A percentile compares a stretch with the other conserved stretches of the same genome.
These are phyloP conservation scores for Aspergillus pseudoterreus DNA, from an alignment of 2,329 filamentous ascomycete species.

Conservation along the genomic window DNA sequence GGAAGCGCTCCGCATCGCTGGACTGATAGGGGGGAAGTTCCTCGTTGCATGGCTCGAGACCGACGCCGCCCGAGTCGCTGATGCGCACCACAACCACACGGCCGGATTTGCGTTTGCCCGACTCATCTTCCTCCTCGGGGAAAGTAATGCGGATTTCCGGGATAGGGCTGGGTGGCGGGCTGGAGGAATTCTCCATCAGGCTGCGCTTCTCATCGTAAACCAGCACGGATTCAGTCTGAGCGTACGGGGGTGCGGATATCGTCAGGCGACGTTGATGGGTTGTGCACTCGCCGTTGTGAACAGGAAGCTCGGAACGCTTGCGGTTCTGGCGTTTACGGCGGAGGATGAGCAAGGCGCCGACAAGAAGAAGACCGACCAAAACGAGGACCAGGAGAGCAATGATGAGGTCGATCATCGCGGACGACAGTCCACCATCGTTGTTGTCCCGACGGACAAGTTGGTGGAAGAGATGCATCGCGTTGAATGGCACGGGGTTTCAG, in stretches of 20 bases:
- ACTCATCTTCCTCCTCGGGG: constrained; percentile 81
- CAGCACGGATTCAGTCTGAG: constrained; percentile 66
- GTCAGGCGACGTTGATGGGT: constrained; percentile 55
- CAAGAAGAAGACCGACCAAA: constrained; percentile 65
- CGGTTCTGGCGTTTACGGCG: constrained; percentile 61
- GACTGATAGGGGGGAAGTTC: constrained; percentile 88
- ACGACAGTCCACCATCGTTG: constrained; percentile 48
- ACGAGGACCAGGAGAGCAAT: constrained; percentile 75
- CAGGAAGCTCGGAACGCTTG: constrained; percentile 54
- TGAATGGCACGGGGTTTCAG: constrained; percentile 6
- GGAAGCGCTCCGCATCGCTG: constrained; percentile 73
- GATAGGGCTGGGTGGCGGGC: constrained; percentile 75
- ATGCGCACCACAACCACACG: constrained; percentile 89
- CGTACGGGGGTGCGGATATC: constrained; percentile 48
- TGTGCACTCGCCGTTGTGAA: constrained; percentile 60
- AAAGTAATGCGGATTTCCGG: constrained; percentile 98
- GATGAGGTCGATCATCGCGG: constrained; percentile 69
- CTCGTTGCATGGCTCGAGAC: constrained; percentile 76
- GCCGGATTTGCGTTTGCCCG: constrained; percentile 75
- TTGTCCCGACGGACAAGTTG: constrained; percentile 48
- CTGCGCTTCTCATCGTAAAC: constrained; percentile 77
- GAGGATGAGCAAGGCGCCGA: constrained; percentile 67
- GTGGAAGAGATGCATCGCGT: constrained; percentile 36
- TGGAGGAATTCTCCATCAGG: constrained; percentile 71
- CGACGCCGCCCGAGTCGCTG: constrained; percentile 78